Percentiles rank a stretch among this genome's conserved stretches.
These are phyloP conservation scores for Pythium rhizo-oryzae DNA, from an alignment of 352 stramenopile genomes.

Conservation along the genomic window DNA sequence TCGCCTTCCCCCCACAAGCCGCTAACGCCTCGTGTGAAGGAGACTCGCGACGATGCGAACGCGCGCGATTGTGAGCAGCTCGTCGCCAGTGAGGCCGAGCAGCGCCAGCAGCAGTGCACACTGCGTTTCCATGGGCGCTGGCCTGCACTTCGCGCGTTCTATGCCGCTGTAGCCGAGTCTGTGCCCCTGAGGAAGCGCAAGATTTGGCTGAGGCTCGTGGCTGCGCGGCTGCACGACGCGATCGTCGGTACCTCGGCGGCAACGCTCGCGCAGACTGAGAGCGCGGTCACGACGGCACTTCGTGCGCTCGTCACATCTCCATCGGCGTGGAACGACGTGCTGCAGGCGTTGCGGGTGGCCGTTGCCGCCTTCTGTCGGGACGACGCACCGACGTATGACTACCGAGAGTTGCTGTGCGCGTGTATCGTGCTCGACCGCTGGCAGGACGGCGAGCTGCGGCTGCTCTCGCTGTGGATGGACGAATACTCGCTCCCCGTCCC, in stretches of 20 bases:
- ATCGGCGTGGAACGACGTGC: slow-evolving; percentile 23
- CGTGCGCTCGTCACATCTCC: slow-evolving; percentile 13
- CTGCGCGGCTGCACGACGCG: slow-evolving; percentile 18
- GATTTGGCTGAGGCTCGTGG: slow-evolving; percentile 26
- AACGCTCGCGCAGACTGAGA: slow-evolving; percentile 46
- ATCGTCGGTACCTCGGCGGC: slow-evolving; percentile 19
- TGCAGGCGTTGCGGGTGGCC: slow-evolving; percentile 27
- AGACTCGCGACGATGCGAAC: slow-evolving; percentile 38
- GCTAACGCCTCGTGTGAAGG: slow-evolving; percentile 36
- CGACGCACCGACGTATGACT: slow-evolving; percentile 34
- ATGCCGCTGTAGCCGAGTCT: slow-evolving; percentile 40
- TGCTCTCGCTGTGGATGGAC: slow-evolving; percentile 58
- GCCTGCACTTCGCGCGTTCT: slow-evolving; percentile 49
- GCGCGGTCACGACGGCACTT: slow-evolving; percentile 34
- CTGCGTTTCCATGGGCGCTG: slow-evolving; percentile 49
- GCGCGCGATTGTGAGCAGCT: slow-evolving; percentile 26
- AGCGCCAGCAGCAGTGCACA: slow-evolving; percentile 37
- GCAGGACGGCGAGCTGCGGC: slow-evolving; percentile 43
- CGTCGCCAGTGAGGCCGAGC: slow-evolving; percentile 29
- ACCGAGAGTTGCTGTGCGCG: slow-evolving; percentile 48
- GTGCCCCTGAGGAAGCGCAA: slow-evolving; percentile 18
- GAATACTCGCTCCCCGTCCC: slow-evolving; percentile 40
- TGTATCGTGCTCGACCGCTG: slow-evolving; percentile 56
- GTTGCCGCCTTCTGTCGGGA: slow-evolving; percentile 42
- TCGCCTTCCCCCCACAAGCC: slow-evolving; percentile 11